These are phyloP conservation scores for Ceratobasidium papillatum DNA, from an alignment of 1,284 basidiomycete genomes.

Conservation along the genomic window DNA sequence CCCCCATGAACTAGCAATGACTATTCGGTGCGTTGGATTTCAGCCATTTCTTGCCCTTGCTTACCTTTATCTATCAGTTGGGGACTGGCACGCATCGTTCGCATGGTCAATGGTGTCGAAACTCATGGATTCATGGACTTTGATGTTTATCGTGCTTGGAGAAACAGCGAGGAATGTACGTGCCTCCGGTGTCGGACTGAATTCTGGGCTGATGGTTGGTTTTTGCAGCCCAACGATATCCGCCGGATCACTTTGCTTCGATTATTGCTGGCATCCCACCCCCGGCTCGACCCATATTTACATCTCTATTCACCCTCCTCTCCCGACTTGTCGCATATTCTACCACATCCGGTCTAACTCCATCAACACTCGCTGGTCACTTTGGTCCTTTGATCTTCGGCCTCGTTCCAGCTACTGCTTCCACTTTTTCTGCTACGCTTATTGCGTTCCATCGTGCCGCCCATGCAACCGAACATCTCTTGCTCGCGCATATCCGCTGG, in stretches of 20 bases:
- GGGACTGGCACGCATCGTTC: slow-evolving; percentile 78
- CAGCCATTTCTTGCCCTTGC: background rate
- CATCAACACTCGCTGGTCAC: slow-evolving; percentile 83
- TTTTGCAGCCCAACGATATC: slow-evolving; percentile 42
- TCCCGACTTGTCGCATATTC: slow-evolving; percentile 83
- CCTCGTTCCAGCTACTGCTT: slow-evolving; percentile 62
- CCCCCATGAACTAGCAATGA: slow-evolving; percentile 85
- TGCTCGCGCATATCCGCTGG: slow-evolving; percentile 84
- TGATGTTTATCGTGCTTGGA: slow-evolving; percentile 80
- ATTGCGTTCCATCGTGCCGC: slow-evolving; percentile 80
- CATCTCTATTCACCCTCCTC: slow-evolving; percentile 76
- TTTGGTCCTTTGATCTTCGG: slow-evolving; percentile 88
- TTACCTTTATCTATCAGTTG: slow-evolving; percentile 68
- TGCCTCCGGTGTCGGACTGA: slow-evolving; percentile 40
- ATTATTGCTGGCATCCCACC: slow-evolving; percentile 66
- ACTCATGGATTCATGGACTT: slow-evolving; percentile 78
- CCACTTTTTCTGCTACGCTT: slow-evolving; percentile 78
- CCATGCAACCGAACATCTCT: slow-evolving; percentile 86
- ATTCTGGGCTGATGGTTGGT: slow-evolving; percentile 23
- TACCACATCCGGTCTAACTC: slow-evolving; percentile 81
- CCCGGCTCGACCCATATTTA: slow-evolving; percentile 66
- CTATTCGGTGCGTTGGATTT: slow-evolving; percentile 23
- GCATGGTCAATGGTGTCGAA: slow-evolving; percentile 70
- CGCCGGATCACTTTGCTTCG: slow-evolving; percentile 45
- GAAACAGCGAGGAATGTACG: slow-evolving; percentile 79